Base-by-base conservation (phyloP, 371 early-diverging fungal species). In the Parasitella parasitica region DNA sequence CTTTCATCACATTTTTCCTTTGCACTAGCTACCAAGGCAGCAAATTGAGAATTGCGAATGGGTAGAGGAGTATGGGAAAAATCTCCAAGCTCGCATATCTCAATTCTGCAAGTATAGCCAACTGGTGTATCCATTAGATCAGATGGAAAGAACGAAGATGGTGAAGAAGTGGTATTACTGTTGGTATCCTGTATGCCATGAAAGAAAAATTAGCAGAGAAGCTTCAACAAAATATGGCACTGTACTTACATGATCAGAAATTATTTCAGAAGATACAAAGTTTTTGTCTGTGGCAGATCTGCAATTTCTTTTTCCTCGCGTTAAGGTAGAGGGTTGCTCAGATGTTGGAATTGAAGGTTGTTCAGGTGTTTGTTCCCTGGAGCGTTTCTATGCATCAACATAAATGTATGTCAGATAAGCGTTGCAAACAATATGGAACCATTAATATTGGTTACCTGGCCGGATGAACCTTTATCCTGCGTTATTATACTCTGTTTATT, bases 161-260 rank as follows among this genome's bases (percentile, higher is more conserved):
- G 61, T n/a, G 61, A 61, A 48, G 54, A 54, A 61, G 54, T 24
- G 24, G 18, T 54, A 54, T 54, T 26, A 61, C 54, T 34, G 46
- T 46, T 54, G 54, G 26, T 54, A 61, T 54, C 62, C 28, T 62
- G 50, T 38, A 62, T 49, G 38, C 49, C 55, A 61, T 61, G 30
- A 61, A 54, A 54, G 48, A 60, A 54, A 49, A 27, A 54, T 55
- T 46, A 27, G 48, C 36, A 13, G 46, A 54, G 54, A 54, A 54
- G 54, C 46, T 46, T 54, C 34, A 53, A 54, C n/a, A 54, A n/a
- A 48, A 16, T 46, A 54, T 46, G 54, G 46, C 16, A 54, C 7
- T 61, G 54, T 61, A 61, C 55, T 61, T 61, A 61, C n/a, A n/a
- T n/a, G n/a, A 54, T 55, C 62, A 61, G 62, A 48, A 49, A 49